Conservation (phyloP, 2,329 filamentous ascomycete genomes). For the Apiospora sp. region DNA sequence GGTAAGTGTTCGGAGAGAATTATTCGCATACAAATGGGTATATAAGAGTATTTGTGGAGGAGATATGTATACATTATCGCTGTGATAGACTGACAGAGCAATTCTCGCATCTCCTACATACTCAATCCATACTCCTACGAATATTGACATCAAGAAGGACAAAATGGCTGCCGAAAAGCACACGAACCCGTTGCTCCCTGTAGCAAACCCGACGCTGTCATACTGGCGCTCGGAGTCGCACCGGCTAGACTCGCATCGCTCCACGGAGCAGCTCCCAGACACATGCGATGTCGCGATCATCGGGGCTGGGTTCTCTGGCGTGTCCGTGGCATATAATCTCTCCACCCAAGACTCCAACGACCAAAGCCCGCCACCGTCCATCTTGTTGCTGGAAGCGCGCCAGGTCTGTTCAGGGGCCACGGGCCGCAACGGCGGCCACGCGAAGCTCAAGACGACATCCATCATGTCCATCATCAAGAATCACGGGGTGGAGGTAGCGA, state of each 20-base stretch:
- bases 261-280: constrained; percentile 28
- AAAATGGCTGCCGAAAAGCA: not conserved
- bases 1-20: not conserved
- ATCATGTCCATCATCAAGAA: constrained; percentile 9
- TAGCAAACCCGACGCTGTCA: constrained; percentile 28
- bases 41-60: not conserved
- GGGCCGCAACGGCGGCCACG: constrained; percentile 32
- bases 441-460: constrained; percentile 28
- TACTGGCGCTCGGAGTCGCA: constrained; percentile 32
- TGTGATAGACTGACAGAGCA: not conserved
- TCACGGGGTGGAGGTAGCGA: constrained; percentile 8
- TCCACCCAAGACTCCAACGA: not conserved
- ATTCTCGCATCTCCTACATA: not conserved
- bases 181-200: constrained; percentile 27
- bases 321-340: constrained; percentile 31
- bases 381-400: constrained; percentile 31
- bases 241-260: constrained; percentile 30
- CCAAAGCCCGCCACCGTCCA: constrained; percentile 24
- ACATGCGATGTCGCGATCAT: constrained; percentile 31
- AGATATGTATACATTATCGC: no score
- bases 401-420: constrained; percentile 32
- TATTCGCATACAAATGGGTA: not conserved
- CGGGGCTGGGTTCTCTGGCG: constrained; percentile 29
- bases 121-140: no score
- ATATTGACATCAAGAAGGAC: not conserved